Evolutionary conservation across 2,329 filamentous ascomycete species (phyloP).

Genomic region (Rosellinia necatrix): DNA sequence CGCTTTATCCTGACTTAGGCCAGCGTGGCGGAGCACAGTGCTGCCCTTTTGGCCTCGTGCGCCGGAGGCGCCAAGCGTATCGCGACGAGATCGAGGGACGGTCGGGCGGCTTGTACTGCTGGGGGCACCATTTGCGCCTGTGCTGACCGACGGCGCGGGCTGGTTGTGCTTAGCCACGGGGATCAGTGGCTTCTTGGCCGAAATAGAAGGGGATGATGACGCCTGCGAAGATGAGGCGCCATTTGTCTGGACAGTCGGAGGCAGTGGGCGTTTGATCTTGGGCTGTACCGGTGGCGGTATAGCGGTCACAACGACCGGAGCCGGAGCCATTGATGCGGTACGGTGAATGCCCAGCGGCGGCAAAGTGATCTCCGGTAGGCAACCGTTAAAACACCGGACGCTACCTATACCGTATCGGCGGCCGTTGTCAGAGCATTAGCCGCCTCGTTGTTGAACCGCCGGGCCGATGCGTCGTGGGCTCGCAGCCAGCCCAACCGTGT

Average conservation of each 20-base stretch:
- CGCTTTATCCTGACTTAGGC: conserved; percentile 51
- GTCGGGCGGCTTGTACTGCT: conserved; percentile 51
- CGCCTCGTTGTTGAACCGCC: background rate
- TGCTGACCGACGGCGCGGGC: conserved; percentile 48
- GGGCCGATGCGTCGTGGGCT: background rate
- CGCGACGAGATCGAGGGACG: conserved; percentile 61
- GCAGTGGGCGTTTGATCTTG: conserved; percentile 72
- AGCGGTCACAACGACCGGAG: conserved; percentile 56
- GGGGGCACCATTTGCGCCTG: conserved; percentile 50
- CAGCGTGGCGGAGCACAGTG: conserved; percentile 54
- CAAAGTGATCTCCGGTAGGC: conserved; percentile 13
- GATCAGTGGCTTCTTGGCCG: conserved; percentile 57
- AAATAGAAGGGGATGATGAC: conserved; percentile 62
- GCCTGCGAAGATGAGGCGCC: conserved; percentile 62
- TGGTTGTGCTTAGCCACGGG: conserved; percentile 50
- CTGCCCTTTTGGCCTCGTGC: conserved; percentile 57
- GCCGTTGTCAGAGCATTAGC: conserved; percentile 20
- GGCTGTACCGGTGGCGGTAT: conserved; percentile 39
- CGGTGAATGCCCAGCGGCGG: conserved; percentile 4
- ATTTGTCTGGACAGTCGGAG: conserved; percentile 69
- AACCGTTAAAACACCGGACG: background rate
- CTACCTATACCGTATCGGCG: conserved; percentile 13
- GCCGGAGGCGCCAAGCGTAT: conserved; percentile 51
- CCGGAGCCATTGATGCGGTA: conserved; percentile 54
- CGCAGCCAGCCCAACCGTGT: too few species aligned